Percentiles rank a stretch among this genome's conserved stretches.
Evolutionary conservation across 225 moss, liverwort and hornwort species (phyloP).

Genomic region (Asterella californica): DNA sequence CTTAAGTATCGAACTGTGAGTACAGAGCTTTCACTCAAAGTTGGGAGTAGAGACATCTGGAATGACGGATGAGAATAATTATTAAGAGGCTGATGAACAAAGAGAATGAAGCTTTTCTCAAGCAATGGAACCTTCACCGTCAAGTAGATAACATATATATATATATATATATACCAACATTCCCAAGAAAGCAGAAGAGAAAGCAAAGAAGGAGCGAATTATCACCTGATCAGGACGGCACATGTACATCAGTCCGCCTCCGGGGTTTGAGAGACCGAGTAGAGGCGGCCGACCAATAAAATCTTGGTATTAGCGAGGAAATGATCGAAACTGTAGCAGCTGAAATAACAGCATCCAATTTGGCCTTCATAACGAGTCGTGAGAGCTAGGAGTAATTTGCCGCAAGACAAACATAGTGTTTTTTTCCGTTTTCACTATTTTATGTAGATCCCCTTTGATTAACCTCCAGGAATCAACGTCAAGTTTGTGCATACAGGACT

Average conservation of each 20-base stretch:
- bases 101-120: too few relatives aligned
- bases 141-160: too few relatives aligned
- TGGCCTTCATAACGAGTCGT: not conserved
- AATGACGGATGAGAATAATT: too few relatives aligned
- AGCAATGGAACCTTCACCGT: too few relatives aligned
- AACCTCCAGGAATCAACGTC: not conserved
- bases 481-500: too few relatives aligned
- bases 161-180: too few relatives aligned
- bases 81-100: too few relatives aligned
- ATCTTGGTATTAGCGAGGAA: not conserved
- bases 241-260: not conserved
- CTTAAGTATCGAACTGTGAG: too few relatives aligned
- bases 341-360: not conserved
- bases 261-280: not conserved
- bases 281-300: not conserved
- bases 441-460: not conserved
- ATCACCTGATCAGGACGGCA: not conserved
- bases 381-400: too few relatives aligned
- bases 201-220: not conserved
- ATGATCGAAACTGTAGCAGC: not conserved
- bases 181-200: not conserved
- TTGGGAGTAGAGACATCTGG: too few relatives aligned
- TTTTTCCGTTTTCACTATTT: not conserved
- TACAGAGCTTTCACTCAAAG: too few relatives aligned
- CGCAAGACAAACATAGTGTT: not conserved